These are phyloP conservation scores for Stentor coeruleus DNA, from an alignment of 73 alveolate species.

Conservation along the genomic window DNA sequence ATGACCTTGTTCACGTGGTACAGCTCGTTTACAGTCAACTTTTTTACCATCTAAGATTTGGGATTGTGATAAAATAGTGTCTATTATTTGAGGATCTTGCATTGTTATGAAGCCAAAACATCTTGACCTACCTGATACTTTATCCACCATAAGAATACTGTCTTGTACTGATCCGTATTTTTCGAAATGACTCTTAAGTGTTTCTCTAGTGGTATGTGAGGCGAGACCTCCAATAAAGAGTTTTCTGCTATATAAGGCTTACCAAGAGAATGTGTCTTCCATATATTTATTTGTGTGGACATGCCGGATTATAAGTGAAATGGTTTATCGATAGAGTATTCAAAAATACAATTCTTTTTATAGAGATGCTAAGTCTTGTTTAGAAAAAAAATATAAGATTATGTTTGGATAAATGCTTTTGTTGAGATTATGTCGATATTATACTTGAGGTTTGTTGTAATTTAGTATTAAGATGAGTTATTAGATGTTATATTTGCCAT, in stretches of 20 bases:
- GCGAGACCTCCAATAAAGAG: conserved; percentile 25
- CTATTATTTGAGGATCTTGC: conserved; percentile 19
- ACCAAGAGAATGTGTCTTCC: not conserved
- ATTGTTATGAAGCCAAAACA: conserved; percentile 60
- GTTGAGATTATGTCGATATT: no score
- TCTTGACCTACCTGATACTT: conserved; percentile 41
- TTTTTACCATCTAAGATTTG: conserved; percentile 47
- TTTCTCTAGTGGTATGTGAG: not conserved
- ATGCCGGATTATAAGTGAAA: no score
- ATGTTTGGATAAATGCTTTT: no score
- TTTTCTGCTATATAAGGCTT: conserved; percentile 9
- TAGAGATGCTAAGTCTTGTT: no score
- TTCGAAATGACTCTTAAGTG: conserved; percentile 10
- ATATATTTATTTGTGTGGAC: not conserved
- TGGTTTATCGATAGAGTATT: no score
- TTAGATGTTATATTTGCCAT: no score
- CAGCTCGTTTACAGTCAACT: conserved; percentile 57
- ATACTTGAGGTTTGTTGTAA: no score
- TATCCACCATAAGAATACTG: not conserved
- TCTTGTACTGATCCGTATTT: conserved; percentile 9
- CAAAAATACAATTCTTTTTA: no score
- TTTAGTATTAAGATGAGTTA: no score
- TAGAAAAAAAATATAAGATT: no score
- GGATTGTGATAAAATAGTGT: conserved; percentile 27
- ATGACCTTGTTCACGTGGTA: conserved; percentile 34